Conservation (phyloP, 805 yeast species). For the Nakazawaea molendinolei region DNA sequence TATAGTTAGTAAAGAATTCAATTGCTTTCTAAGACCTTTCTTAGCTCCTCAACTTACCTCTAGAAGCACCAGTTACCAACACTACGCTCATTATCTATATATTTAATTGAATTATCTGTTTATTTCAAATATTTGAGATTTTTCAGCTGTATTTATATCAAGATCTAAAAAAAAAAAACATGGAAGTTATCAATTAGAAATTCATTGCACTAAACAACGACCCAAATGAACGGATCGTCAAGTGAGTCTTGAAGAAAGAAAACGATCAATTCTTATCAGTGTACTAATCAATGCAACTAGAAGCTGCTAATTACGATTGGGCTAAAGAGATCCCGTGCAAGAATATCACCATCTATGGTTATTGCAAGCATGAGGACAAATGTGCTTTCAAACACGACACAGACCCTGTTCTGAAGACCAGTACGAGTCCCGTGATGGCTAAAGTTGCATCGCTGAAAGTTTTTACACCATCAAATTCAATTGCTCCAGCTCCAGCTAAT, state of each 20-base stretch:
- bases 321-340: conserved; percentile 78
- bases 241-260: conserved; percentile 10
- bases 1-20: not conserved
- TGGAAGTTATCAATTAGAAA: conserved; percentile 2
- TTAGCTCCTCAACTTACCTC: conserved; percentile 31
- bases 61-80: conserved; percentile 58
- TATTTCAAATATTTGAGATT: not conserved
- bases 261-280: not conserved
- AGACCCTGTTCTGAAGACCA: conserved; percentile 17
- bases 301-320: conserved; percentile 29
- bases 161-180: conserved; percentile 7
- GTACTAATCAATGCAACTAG: too few relatives aligned
- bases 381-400: conserved; percentile 72
- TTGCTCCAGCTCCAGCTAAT: conserved; percentile 9
- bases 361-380: conserved; percentile 79
- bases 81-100: conserved; percentile 32
- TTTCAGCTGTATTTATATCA: not conserved
- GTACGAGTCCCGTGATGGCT: conserved; percentile 5
- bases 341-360: conserved; percentile 80
- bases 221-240: conserved; percentile 5
- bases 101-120: not conserved
- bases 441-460: conserved; percentile 1
- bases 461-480: not conserved
- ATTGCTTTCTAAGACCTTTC: conserved; percentile 11
- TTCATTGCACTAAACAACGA: not conserved